These are phyloP conservation scores for Choanephora cucurbitarum DNA, from an alignment of 371 early-diverging fungal genomes.

Conservation along the genomic window DNA sequence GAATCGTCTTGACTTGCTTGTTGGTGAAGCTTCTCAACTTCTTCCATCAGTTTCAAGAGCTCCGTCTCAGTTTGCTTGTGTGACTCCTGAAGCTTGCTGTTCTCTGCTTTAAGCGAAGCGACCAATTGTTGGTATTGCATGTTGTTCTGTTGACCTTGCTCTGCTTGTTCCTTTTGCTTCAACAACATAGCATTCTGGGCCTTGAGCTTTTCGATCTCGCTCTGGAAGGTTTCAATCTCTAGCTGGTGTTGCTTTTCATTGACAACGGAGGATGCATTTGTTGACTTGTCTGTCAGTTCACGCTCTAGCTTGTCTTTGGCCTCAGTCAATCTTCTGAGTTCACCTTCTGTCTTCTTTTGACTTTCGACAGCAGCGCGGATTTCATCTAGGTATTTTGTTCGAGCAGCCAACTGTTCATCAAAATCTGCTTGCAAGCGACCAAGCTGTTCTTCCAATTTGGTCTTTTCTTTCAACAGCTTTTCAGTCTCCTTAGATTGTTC, in stretches of 20 bases:
- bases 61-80: conserved; percentile 71
- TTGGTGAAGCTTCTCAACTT: conserved; percentile 69
- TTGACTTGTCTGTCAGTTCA: conserved; percentile 30
- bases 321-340: conserved; percentile 40
- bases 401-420: conserved; percentile 36
- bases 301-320: conserved; percentile 48
- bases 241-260: conserved; percentile 26
- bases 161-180: conserved; percentile 53
- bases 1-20: conserved; percentile 44
- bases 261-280: conserved; percentile 36
- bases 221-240: conserved; percentile 36
- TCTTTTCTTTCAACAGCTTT: conserved; percentile 35
- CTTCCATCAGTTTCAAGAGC: conserved; percentile 74
- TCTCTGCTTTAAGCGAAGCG: conserved; percentile 45
- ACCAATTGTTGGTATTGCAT: conserved; percentile 29
- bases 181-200: conserved; percentile 43
- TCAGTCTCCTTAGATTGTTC: conserved; percentile 49
- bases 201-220: conserved; percentile 38
- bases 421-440: conserved; percentile 35
- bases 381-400: conserved; percentile 42
- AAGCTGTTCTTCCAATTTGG: conserved; percentile 39
- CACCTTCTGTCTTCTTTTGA: conserved; percentile 49
- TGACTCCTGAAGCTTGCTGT: conserved; percentile 58
- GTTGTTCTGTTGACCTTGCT: conserved; percentile 37
- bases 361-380: conserved; percentile 42